These are phyloP conservation scores for Pistacia vera DNA, from an alignment of 345 rosid genomes.

Conservation along the genomic window DNA sequence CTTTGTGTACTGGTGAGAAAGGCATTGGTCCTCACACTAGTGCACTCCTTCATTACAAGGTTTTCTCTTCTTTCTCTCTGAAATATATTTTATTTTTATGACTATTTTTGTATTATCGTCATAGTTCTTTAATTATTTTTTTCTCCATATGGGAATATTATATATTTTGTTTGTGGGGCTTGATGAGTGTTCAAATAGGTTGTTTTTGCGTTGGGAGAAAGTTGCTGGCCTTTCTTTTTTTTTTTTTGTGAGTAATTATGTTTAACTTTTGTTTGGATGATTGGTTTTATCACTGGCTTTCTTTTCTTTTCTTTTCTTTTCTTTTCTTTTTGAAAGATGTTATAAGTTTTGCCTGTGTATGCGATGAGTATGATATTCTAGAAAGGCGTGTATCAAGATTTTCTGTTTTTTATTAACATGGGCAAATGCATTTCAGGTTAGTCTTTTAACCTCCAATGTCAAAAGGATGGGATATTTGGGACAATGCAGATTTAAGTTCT, in stretches of 20 bases:
- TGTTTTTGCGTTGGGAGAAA: background rate
- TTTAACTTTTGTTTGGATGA: background rate
- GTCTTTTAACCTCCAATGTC: background rate
- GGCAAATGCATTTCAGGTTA: background rate
- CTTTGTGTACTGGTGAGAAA: conserved; percentile 92
- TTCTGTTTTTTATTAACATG: background rate
- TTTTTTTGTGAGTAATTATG: background rate
- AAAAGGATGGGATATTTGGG: background rate
- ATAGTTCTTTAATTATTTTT: background rate
- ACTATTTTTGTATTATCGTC: background rate
- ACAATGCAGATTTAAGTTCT: background rate
- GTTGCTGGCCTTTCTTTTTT: background rate
- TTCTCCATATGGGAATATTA: background rate
- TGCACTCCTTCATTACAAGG: conserved; percentile 91
- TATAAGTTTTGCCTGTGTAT: background rate
- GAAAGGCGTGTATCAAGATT: background rate
- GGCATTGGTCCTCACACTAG: conserved; percentile 81
- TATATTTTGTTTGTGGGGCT: background rate
- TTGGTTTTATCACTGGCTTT: background rate
- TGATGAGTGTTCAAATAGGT: background rate
- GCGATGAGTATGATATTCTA: background rate
- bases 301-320: too few relatives aligned
- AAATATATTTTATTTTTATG: background rate
- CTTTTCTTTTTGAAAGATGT: background rate
- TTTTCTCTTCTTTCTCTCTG: conserved; percentile 3